These are phyloP conservation scores for Cicer cuneatum DNA, from an alignment of 306 rosid genomes.

Conservation along the genomic window DNA sequence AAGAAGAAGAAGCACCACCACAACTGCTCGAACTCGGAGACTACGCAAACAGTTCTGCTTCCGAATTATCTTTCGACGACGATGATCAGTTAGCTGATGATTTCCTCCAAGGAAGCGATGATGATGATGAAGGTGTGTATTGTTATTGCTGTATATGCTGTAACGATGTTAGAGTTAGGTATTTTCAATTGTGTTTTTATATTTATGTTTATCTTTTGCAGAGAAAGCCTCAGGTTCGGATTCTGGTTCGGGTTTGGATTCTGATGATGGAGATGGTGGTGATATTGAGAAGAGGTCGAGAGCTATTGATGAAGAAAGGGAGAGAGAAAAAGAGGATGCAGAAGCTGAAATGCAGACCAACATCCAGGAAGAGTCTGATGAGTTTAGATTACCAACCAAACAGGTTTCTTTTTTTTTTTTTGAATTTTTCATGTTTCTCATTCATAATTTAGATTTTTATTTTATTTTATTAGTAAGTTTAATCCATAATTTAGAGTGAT, in stretches of 20 bases:
- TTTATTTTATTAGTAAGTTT: not conserved
- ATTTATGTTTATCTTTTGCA: conserved; percentile 18
- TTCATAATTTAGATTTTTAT: not conserved
- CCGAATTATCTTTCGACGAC: too few species aligned
- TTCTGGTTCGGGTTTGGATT: conserved; percentile 40
- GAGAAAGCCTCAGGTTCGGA: conserved; percentile 54
- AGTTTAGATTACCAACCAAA: too few species aligned
- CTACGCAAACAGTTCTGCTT: too few species aligned
- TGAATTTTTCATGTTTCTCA: too few species aligned
- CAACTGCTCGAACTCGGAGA: too few species aligned
- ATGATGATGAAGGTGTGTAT: too few species aligned
- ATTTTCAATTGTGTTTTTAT: not conserved
- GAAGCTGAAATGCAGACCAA: conserved; percentile 69
- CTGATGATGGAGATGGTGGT: conserved; percentile 51
- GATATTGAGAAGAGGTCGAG: conserved; percentile 68
- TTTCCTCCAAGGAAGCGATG: too few species aligned
- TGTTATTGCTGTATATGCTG: not conserved
- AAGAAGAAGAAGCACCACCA: too few species aligned
- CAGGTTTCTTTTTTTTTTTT: too few species aligned
- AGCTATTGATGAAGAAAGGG: conserved; percentile 63
- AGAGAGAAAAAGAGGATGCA: conserved; percentile 61
- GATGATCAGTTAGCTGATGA: too few species aligned
- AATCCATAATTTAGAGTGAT: too few species aligned
- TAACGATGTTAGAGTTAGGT: not conserved
- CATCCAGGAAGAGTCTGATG: too few species aligned